Percentiles rank a stretch among this genome's conserved stretches.
phyloP scores from a whole-genome alignment of 192 early-diverging fungal genomes.

The Funneliformis geosporum region DNA sequence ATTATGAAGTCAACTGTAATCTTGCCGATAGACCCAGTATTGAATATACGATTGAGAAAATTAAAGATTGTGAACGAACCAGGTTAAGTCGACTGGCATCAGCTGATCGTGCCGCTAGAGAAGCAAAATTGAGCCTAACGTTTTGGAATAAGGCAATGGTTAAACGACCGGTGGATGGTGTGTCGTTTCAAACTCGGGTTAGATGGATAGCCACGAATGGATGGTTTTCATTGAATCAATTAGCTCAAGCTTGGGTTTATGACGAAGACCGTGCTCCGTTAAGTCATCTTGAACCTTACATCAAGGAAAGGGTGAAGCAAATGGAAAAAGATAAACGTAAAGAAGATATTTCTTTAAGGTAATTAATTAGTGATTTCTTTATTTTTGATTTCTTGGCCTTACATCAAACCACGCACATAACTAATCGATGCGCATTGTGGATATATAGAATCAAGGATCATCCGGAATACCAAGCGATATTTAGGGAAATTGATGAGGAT shows the following conservation, averaged over 20 bases:
- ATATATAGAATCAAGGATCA: slow-evolving; percentile 29
- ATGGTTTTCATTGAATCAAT: slow-evolving; percentile 34
- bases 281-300: slow-evolving; percentile 25
- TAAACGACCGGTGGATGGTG: slow-evolving; percentile 28
- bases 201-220: slow-evolving; percentile 29
- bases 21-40: neutral
- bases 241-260: slow-evolving; percentile 33
- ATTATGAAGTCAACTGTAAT: slow-evolving; percentile 28
- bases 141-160: slow-evolving; percentile 28
- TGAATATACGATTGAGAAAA: slow-evolving; percentile 14
- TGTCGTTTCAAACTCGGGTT: slow-evolving; percentile 12
- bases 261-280: slow-evolving; percentile 22
- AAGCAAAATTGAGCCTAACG: slow-evolving; percentile 7
- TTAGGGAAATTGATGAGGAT: slow-evolving; percentile 31
- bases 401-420: neutral
- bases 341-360: slow-evolving; percentile 31
- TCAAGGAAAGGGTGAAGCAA: slow-evolving; percentile 27
- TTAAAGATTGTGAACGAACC: slow-evolving; percentile 16
- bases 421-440: neutral
- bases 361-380: neutral
- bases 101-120: slow-evolving; percentile 20
- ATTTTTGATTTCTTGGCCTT: neutral
- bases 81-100: neutral
- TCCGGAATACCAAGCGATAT: slow-evolving; percentile 24
- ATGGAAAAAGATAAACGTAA: slow-evolving; percentile 34